These are phyloP conservation scores for Coemansia reversa DNA, from an alignment of 192 early-diverging fungal species.

Conservation along the genomic window DNA sequence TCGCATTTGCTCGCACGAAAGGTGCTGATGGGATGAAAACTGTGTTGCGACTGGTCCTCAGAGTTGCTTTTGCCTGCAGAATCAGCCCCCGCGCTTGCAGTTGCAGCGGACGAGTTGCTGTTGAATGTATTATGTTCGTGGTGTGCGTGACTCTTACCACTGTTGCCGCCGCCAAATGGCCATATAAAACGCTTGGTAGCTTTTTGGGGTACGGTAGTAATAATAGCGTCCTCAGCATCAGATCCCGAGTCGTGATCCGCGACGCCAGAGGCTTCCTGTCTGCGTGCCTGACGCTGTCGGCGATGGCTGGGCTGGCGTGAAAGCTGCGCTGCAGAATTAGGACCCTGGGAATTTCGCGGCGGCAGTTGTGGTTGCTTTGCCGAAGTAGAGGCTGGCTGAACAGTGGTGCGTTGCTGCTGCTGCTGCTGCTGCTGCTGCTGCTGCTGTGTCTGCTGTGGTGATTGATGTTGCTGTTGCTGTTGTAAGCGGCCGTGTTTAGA, in stretches of 20 bases:
- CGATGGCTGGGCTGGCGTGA: conserved; percentile 30
- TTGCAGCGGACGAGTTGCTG: neutral
- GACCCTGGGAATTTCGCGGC: neutral
- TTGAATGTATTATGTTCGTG: neutral
- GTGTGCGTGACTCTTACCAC: conserved; percentile 6
- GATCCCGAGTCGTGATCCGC: conserved; percentile 42
- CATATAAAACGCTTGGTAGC: conserved; percentile 54
- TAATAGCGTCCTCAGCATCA: conserved; percentile 50
- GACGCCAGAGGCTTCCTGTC: conserved; percentile 10
- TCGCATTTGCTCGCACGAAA: conserved; percentile 50
- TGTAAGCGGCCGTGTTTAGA: neutral
- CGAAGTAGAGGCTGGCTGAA: neutral
- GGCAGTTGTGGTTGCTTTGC: conserved; percentile 4
- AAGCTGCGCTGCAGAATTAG: conserved; percentile 3
- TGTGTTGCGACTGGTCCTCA: conserved; percentile 27
- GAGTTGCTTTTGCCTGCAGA: conserved; percentile 10
- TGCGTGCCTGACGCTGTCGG: conserved; percentile 29
- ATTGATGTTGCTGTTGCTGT: conserved; percentile 1
- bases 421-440: conserved; percentile 4
- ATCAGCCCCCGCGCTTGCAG: conserved; percentile 1
- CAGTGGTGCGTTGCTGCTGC: conserved; percentile 1
- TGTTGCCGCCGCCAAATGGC: conserved; percentile 39
- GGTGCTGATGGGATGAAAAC: conserved; percentile 45
- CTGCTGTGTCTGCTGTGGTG: neutral
- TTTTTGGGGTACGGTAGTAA: conserved; percentile 47